A percentile compares a stretch with the other conserved stretches of the same genome.
Conservation (phyloP, 1,284 basidiomycete genomes). For the Leccinum insolens region DNA sequence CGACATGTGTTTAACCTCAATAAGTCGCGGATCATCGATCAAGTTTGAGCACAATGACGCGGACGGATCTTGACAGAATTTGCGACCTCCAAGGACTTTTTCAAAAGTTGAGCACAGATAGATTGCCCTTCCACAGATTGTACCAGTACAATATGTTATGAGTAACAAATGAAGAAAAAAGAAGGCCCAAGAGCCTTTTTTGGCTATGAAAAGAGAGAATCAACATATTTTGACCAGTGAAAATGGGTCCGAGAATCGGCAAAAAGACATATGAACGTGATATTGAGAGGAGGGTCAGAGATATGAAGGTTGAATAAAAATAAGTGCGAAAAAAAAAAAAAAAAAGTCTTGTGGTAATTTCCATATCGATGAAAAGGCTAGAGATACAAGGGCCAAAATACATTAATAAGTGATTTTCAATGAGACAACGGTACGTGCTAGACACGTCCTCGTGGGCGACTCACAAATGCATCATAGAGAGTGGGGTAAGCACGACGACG, state of each 20-base stretch:
- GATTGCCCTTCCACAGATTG: neutral
- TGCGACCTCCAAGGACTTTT: neutral
- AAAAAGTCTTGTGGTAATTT: neutral
- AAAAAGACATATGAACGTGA: neutral
- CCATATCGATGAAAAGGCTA: conserved; percentile 14
- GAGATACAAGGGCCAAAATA: conserved; percentile 11
- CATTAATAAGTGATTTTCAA: conserved; percentile 1
- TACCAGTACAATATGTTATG: conserved; percentile 7
- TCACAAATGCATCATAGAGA: conserved; percentile 17
- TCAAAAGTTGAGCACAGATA: neutral
- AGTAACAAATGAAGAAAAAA: neutral
- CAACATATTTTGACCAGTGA: neutral
- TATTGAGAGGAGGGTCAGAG: neutral
- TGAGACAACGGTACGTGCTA: neutral
- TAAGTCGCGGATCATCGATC: neutral
- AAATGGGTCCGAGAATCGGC: neutral
- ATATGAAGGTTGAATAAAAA: neutral
- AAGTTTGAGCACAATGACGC: neutral
- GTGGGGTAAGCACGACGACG: neutral
- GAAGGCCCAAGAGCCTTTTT: neutral
- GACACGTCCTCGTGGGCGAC: conserved; percentile 13
- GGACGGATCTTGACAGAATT: neutral
- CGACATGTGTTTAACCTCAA: neutral
- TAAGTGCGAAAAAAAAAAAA: neutral
- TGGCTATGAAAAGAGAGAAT: neutral